phyloP scores from a whole-genome alignment of 495 filamentous ascomycete species.

The Lasiosphaeriaceae sp. region DNA sequence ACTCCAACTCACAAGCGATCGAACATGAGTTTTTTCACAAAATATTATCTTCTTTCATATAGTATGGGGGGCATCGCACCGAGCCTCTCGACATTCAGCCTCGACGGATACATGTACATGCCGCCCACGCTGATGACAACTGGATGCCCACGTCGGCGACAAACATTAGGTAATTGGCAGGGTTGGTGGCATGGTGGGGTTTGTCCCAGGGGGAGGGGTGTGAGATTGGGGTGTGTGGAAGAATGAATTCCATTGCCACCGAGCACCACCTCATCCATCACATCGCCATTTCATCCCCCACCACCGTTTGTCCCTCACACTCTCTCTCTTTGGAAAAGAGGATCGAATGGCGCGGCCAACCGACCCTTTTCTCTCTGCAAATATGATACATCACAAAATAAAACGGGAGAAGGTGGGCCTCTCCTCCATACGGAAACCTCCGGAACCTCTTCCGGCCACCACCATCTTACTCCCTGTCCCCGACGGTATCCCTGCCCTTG shows the following conservation, averaged over 20 bases:
- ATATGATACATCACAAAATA: not conserved
- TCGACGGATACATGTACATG: slow-evolving; percentile 8
- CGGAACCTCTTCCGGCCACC: not conserved
- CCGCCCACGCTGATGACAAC: not conserved
- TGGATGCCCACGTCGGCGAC: not conserved
- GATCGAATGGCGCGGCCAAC: not conserved
- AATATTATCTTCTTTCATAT: not conserved
- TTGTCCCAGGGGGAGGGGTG: not conserved
- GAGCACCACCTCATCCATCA: not conserved
- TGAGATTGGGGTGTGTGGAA: not conserved
- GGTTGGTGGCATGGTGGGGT: not conserved
- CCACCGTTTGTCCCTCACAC: not conserved
- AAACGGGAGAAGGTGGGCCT: not conserved
- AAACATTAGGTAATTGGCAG: not conserved
- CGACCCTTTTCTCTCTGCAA: not conserved
- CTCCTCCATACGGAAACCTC: not conserved
- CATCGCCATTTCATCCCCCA: not conserved
- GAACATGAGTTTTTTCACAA: not conserved
- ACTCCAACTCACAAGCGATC: not conserved
- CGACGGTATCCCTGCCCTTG: not conserved
- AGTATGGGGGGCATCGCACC: not conserved
- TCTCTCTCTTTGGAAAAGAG: not conserved
- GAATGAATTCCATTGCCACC: not conserved
- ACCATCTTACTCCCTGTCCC: not conserved
- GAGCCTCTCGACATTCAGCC: slow-evolving; percentile 7